phyloP scores from a whole-genome alignment of 345 rosid genomes.

The Orychophragmus violaceus region DNA sequence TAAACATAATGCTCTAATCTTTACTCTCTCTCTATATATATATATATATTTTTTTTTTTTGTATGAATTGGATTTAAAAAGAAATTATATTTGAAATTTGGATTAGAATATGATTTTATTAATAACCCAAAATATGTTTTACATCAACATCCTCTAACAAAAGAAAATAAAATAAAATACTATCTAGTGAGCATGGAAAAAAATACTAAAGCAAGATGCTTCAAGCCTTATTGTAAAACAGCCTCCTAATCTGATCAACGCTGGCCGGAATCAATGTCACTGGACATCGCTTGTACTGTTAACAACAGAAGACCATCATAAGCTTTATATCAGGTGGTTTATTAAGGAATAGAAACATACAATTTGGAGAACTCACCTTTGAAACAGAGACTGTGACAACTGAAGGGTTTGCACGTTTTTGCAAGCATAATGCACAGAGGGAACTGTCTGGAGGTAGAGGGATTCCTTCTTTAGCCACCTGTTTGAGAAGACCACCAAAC shows the following conservation, averaged over 20 bases:
- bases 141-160: too few relatives aligned
- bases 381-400: constrained; percentile 77
- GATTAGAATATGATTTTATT: too few relatives aligned
- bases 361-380: constrained; percentile 53
- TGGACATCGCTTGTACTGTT: constrained; percentile 93
- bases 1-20: too few relatives aligned
- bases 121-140: too few relatives aligned
- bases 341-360: background rate
- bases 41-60: too few relatives aligned
- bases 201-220: too few relatives aligned
- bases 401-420: constrained; percentile 95
- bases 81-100: too few relatives aligned
- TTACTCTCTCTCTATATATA: too few relatives aligned
- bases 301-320: background rate
- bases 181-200: too few relatives aligned
- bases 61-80: too few relatives aligned
- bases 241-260: constrained; percentile 85
- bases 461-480: constrained; percentile 90
- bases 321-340: background rate
- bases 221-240: too few relatives aligned
- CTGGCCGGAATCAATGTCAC: constrained; percentile 72
- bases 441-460: constrained; percentile 70
- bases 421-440: constrained; percentile 85
- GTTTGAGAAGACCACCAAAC: constrained; percentile 17
- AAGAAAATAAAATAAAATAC: too few relatives aligned